Evolutionary conservation across 1,284 basidiomycete species (phyloP), one percentile per base, ranked within the genome.

Genomic region (Trametes hirsuta): DNA sequence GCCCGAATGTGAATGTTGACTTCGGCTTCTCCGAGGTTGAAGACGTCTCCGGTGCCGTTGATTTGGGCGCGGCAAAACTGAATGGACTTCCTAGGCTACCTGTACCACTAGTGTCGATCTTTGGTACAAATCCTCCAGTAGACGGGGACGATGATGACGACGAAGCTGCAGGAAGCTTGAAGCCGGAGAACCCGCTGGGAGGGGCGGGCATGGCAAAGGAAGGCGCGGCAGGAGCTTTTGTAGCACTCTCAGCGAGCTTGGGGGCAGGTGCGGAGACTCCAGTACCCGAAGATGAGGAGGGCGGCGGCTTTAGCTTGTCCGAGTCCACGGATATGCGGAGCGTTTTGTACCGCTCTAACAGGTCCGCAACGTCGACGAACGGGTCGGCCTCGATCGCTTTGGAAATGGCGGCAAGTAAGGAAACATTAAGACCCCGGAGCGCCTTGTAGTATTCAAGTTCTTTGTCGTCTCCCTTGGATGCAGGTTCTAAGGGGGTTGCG

Each of bases 391-490:
- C 85, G 21, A 94, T 74, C 4, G 84, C 81, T 53, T 83, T 81
- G 12, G 83, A 80, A 47, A 94, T 75, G 35, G 86, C 83, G 4
- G 83, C 77, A 35, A 91, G 69, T 67, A 95, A 79, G 0, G 91
- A 90, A 21, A 84, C 74, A 70, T 96, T 96, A 47, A 96, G 81
- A 11, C 93, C 93, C 18, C 94, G 87, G 18, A 96, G 79, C 6
- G 86, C 84, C 40, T 80, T 86, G 75, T 86, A 93, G 74, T 93
- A 95, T 44, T 80, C 76, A 3, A 80, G 63, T 15, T 77, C 77
- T 21, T 77, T 75, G 34, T 76, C 71, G 22, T 76, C 71, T 37
- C 72, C 69, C 6, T 74, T 69, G 12, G 63, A 46, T 18, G 56
- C 62, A 30, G 60, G 44, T 14, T 58, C 36, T 22, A 66, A 54